Evolutionary conservation across 371 early-diverging fungal species (phyloP), one percentile per base, ranked within the genome.

Genomic region (Mortierella sp.): DNA sequence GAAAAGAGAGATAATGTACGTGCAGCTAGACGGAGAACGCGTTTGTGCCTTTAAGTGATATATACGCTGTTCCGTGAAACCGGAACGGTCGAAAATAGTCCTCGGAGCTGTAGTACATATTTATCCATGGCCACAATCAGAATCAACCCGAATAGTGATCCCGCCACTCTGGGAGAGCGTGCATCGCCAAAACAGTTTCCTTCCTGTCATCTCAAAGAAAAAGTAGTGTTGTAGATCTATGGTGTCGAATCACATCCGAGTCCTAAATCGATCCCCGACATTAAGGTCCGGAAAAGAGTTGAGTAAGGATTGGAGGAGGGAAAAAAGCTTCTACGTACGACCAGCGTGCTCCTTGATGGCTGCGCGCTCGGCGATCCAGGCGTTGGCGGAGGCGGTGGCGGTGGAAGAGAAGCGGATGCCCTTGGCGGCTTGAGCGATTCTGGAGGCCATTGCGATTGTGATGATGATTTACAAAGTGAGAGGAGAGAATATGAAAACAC

Each of bases 301-400:
- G n/a, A 42, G 27, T 52, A 32, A 52, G 32, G n/a, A 26, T 15
- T 17, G 34, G 27, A 7, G 42, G 34, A 31, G 54, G 23, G 50
- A 27, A 32, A n/a, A 19, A 43, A 51, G 17, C 14, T 37, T 42
- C 55, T 41, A 59, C 78, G 23, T 78, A 78, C 78, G 64, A 56
- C 72, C 67, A 42, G 78, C 71, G 56, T 78, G 71, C 62, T 78
- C 78, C 65, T 70, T 70, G 63, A 64, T 32, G 52, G 71, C 66
- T 27, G 39, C 55, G 56, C 72, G 78, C 63, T 78, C 78, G 31
- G 72, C 72, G 60, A 71, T 61, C 64, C 71, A 78, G 48, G 78
- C 48, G 68, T 71, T 78, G 50, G 61, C 49, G 41, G 67, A 43
- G 50, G 56, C 47, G 50, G 56, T 37, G 34, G 60, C 41, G 21